Percentiles rank a stretch among this genome's conserved stretches.
Conservation (phyloP, 2,329 filamentous ascomycete species). For the Cladosporium sp. region DNA sequence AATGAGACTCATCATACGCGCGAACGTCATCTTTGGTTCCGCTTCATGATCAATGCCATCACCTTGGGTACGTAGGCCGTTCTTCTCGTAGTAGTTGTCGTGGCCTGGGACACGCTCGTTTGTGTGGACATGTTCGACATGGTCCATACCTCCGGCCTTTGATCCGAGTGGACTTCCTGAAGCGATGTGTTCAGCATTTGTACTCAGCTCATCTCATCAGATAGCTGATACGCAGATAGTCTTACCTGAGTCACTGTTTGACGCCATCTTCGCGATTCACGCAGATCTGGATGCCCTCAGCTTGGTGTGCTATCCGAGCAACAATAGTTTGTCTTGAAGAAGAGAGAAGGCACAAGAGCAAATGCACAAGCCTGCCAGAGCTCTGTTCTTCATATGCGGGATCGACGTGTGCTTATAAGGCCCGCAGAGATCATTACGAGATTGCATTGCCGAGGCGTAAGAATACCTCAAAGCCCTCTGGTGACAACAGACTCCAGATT, state of each 20-base stretch:
- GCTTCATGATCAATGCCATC: constrained; percentile 50
- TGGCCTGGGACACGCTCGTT: constrained; percentile 41
- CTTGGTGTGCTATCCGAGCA: not conserved
- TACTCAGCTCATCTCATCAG: not conserved
- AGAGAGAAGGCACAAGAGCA: not conserved
- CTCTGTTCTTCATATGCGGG: not conserved
- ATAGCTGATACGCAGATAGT: not conserved
- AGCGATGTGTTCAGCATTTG: not conserved
- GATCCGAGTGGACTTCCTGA: not conserved
- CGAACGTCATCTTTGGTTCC: constrained; percentile 46
- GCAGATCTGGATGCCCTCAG: not conserved
- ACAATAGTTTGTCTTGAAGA: not conserved
- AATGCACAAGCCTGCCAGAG: not conserved
- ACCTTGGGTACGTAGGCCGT: constrained; percentile 47
- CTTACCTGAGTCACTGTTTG: constrained; percentile 11
- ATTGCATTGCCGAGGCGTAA: constrained; percentile 3
- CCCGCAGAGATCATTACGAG: not conserved
- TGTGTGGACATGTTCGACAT: constrained; percentile 40
- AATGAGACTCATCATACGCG: constrained; percentile 54
- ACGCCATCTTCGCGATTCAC: not conserved
- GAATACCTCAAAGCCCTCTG: not conserved
- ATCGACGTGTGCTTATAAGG: not conserved
- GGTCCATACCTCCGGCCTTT: constrained; percentile 20
- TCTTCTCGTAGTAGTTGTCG: constrained; percentile 49
- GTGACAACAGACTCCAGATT: constrained; percentile 2